Conservation (phyloP, 2,329 filamentous ascomycete species). For the Fusarium fujikuroi region DNA sequence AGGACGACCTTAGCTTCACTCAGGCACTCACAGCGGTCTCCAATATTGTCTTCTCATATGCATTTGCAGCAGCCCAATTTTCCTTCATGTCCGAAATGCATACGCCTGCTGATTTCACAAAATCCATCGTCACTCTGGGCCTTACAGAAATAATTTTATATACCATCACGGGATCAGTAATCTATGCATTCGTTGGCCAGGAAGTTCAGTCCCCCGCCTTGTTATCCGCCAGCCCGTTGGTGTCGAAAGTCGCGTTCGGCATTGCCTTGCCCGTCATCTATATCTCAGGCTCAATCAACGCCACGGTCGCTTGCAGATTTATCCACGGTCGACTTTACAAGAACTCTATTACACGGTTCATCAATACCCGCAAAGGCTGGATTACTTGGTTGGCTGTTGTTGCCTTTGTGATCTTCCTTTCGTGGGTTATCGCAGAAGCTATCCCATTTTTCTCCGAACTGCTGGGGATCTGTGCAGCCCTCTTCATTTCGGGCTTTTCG, state of each 20-base stretch:
- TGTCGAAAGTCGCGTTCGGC: conserved; percentile 75
- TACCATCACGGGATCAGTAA: conserved; percentile 70
- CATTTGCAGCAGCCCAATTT: conserved; percentile 62
- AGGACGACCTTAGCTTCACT: conserved; percentile 57
- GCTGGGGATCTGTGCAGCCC: conserved; percentile 61
- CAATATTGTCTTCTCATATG: conserved; percentile 78
- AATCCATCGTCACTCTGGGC: conserved; percentile 70
- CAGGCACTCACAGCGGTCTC: conserved; percentile 69
- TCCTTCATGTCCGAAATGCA: conserved; percentile 65
- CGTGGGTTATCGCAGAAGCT: conserved; percentile 76
- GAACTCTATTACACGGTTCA: conserved; percentile 54
- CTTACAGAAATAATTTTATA: conserved; percentile 72
- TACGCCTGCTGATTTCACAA: conserved; percentile 56
- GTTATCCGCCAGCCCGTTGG: conserved; percentile 66
- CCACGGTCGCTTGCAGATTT: conserved; percentile 58
- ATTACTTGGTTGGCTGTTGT: conserved; percentile 69
- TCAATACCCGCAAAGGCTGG: conserved; percentile 61
- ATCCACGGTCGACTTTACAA: conserved; percentile 57
- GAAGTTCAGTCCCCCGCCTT: conserved; percentile 74
- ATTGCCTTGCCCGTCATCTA: conserved; percentile 78
- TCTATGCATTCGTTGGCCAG: conserved; percentile 76
- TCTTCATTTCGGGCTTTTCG: conserved; percentile 59
- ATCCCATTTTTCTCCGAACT: conserved; percentile 78
- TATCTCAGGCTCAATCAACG: conserved; percentile 77
- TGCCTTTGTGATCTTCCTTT: conserved; percentile 66